Evolutionary conservation across 129 eudicot genomes (phyloP), one percentile per base, ranked within the genome.

Genomic region (Artemisia tridentata): DNA sequence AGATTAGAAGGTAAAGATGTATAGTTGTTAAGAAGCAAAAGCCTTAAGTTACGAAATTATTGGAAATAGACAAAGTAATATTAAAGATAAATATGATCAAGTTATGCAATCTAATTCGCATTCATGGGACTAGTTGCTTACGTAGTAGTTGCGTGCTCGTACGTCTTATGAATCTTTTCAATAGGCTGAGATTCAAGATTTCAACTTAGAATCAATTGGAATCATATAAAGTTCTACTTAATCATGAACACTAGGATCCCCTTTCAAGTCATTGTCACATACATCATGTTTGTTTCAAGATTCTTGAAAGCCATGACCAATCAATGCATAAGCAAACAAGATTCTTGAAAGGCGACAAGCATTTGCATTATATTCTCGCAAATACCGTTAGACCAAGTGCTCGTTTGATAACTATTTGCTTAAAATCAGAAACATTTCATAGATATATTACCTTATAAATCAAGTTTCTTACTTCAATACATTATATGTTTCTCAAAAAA

Each of bases 231-330:
- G 68, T 61, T 48, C 48, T 47, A 51, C 63, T 11, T 12, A 11
- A 67, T 23, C 17, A 52, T 53, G 45, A 48, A 62, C 0, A 25
- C 77, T 48, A 63, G 15, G 34, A 73, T 62, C 21, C 77, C 11
- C 20, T 72, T 72, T 72, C 77, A 72, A 72, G 70, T 73, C 70
- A 52, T 62, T 73, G 69, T 73, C 70, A 73, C 48, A 31, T 63
- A 62, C 77, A 49, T 72, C 77, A 62, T 72, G 62, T 45, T 62
- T 17, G 41, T 72, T 31, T 29, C 70, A 62, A 72, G 62, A 72
- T 72, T 52, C 63, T 72, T 60, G 60, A 47, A 25, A 72, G 57
- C 62, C 77, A 72, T 48, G 68, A 17, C 69, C 69, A 72, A 29
- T 62, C 63, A 62, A 45, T 14, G 63, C 52, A 72, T 13, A 62